phyloP scores from a whole-genome alignment of 495 filamentous ascomycete genomes.

The Hypoxylon lenormandii region DNA sequence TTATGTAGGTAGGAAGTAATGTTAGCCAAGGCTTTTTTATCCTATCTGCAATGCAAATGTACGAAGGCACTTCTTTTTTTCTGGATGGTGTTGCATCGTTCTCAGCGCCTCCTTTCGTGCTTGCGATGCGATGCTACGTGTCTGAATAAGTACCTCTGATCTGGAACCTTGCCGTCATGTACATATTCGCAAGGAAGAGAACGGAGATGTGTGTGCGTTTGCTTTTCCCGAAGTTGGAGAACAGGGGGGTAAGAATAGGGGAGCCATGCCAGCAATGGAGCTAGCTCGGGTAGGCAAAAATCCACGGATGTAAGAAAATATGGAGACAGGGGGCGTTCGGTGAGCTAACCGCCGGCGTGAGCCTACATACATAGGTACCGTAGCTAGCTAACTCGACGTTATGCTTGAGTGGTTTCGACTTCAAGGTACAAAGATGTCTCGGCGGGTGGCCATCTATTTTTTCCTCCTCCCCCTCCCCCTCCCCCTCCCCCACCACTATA shows the following conservation, averaged over 20 bases:
- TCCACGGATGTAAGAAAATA: constrained; percentile 32
- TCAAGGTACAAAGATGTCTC: constrained; percentile 3
- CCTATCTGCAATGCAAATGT: constrained; percentile 26
- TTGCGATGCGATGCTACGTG: constrained; percentile 18
- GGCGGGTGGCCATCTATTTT: constrained; percentile 11
- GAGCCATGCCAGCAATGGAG: constrained; percentile 27
- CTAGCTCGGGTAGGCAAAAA: constrained; percentile 23
- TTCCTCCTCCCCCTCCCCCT: too few relatives aligned
- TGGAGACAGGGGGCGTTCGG: constrained; percentile 22
- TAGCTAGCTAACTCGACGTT: constrained; percentile 7
- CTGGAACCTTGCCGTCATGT: constrained; percentile 32
- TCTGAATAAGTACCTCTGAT: constrained; percentile 24
- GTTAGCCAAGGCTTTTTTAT: constrained; percentile 24
- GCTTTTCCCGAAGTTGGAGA: constrained; percentile 36
- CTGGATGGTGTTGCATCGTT: constrained; percentile 33
- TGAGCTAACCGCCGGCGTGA: constrained; percentile 34
- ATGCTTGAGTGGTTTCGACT: too few relatives aligned
- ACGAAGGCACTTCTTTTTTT: constrained; percentile 6
- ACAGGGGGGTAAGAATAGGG: constrained; percentile 27
- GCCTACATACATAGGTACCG: constrained; percentile 11
- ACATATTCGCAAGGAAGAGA: constrained; percentile 14
- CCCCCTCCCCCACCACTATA: too few relatives aligned
- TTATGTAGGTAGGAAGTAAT: background rate
- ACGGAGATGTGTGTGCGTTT: constrained; percentile 12
- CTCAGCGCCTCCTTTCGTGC: constrained; percentile 30